These are phyloP conservation scores for Trichosanthes truncata DNA, from an alignment of 306 rosid genomes.

Conservation along the genomic window DNA sequence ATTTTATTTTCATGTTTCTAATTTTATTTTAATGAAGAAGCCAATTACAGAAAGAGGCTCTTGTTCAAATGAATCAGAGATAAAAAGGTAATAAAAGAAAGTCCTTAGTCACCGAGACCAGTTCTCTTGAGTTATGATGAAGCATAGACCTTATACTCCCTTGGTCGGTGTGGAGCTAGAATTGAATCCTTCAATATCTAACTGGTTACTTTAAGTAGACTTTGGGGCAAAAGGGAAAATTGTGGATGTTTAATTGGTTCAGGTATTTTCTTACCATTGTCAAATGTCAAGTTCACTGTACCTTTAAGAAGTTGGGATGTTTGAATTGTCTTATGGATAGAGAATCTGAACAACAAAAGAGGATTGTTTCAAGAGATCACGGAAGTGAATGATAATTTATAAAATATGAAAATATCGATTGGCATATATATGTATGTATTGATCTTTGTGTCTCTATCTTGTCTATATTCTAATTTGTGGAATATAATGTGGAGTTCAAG, in stretches of 20 bases:
- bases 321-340: background rate
- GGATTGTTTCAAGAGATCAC: background rate
- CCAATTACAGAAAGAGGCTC: no score
- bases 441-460: background rate
- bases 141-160: background rate
- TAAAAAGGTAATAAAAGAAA: no score
- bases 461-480: background rate
- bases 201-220: background rate
- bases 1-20: no score
- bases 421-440: background rate
- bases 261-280: background rate
- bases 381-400: background rate
- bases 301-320: background rate
- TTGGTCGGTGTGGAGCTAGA: background rate
- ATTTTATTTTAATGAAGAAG: no score
- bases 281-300: background rate
- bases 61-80: no score
- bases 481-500: background rate
- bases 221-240: background rate
- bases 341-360: background rate
- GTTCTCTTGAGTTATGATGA: background rate
- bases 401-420: background rate
- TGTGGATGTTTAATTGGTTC: background rate
- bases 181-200: background rate
- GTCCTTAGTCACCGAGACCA: no score